phyloP scores from a whole-genome alignment of 345 rosid genomes.

The Eucalyptus guilfoylei region DNA sequence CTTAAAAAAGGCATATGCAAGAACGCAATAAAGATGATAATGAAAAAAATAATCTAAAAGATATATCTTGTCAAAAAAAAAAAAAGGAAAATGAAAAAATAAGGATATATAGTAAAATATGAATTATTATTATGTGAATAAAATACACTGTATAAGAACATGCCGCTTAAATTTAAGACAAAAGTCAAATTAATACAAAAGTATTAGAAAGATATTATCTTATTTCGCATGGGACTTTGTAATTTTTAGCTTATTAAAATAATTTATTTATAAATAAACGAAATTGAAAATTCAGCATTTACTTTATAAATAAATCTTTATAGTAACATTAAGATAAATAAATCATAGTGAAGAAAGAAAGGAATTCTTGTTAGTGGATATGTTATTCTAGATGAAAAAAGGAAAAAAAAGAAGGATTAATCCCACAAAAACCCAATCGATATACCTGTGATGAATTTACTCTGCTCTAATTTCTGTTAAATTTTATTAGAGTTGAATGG shows the following conservation, averaged over 20 bases:
- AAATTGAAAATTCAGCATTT: neutral
- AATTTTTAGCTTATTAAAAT: neutral
- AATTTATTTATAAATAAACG: neutral
- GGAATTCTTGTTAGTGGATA: neutral
- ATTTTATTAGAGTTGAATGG: fast-evolving
- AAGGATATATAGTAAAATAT: neutral
- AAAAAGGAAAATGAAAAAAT: neutral
- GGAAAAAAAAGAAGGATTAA: no score
- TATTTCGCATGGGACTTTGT: neutral
- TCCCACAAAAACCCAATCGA: fast-evolving
- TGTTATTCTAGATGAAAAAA: fast-evolving
- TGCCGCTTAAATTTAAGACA: neutral
- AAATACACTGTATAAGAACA: neutral
- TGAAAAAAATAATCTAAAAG: neutral
- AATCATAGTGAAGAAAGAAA: neutral
- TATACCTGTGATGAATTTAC: fast-evolving
- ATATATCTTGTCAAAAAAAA: neutral
- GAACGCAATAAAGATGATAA: neutral
- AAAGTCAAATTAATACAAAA: neutral
- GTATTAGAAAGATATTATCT: neutral
- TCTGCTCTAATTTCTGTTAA: fast-evolving
- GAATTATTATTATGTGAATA: neutral
- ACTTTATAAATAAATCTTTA: neutral
- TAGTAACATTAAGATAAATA: neutral
- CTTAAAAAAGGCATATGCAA: neutral